Evolutionary conservation across 352 stramenopile species (phyloP).

Genomic region (Chrysophaeum taylorii): DNA sequence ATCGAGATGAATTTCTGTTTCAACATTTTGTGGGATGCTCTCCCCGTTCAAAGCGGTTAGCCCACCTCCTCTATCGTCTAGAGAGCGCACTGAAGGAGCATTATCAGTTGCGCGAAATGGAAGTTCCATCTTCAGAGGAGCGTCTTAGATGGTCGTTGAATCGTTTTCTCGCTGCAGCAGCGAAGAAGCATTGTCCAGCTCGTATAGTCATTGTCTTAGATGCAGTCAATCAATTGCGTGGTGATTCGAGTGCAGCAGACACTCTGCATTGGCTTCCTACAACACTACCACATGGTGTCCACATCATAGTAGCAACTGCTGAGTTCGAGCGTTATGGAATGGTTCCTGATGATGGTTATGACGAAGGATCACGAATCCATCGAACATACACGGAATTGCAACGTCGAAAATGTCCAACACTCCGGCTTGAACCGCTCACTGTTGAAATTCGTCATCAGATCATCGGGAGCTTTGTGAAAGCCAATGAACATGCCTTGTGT

Average conservation of each 20-base stretch:
- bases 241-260: conserved; percentile 23
- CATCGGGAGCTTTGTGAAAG: conserved; percentile 21
- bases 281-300: conserved; percentile 35
- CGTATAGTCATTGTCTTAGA: conserved; percentile 43
- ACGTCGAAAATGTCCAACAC: conserved; percentile 27
- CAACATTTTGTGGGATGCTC: conserved; percentile 43
- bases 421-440: conserved; percentile 29
- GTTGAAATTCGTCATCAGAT: conserved; percentile 32
- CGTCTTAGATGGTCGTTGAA: conserved; percentile 40
- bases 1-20: conserved; percentile 45
- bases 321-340: conserved; percentile 20
- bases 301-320: conserved; percentile 42
- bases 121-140: conserved; percentile 37
- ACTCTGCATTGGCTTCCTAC: conserved; percentile 45
- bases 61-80: conserved; percentile 38
- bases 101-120: conserved; percentile 45
- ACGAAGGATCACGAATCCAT: conserved; percentile 25
- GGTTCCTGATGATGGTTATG: neutral
- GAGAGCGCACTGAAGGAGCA: conserved; percentile 37
- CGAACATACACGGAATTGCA: conserved; percentile 34
- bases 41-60: conserved; percentile 29
- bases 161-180: conserved; percentile 40
- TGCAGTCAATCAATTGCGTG: conserved; percentile 34
- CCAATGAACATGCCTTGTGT: neutral
- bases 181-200: conserved; percentile 31